Base-by-base conservation (phyloP, 108 stramenopile species). In the Pseudonitzschia delicatissima region DNA sequence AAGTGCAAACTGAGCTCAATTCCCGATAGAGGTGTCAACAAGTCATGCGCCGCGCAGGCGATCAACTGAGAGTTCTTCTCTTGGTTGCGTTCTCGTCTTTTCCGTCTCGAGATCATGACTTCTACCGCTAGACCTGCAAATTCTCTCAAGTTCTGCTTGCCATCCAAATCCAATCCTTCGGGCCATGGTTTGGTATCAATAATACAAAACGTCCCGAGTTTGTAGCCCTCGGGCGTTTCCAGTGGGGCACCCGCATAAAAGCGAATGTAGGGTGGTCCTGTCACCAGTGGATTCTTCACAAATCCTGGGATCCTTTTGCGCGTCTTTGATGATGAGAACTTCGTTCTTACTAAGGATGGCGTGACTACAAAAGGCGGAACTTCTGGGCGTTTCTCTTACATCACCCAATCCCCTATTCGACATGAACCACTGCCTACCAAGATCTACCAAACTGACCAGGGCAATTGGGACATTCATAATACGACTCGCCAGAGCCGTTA, bases 161-260 rank as follows among this genome's bases (percentile, higher is more conserved):
- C 82, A 15, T 66, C 72, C 4, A 80, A 49, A 36, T 58, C 74
- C 20, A 91, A 62, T 29, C 87, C 87, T 3, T 83, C 45, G 1
- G 82, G 82, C 15, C 80, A 64, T 13, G 84, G 70, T 50, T 88
- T 85, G 58, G 57, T 71, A 67, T 91, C 91, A 61, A 95, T 90
- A 9, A 91, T 74, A 61, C 94, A 95, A 34, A 95, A 78, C 17
- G 91, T 91, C 0, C 94, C 94, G 0, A 92, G 40, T 32, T 85
- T 87, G 48, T 80, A 76, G 12, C 87, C 90, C 63, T 91, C 89
- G 0, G 88, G 87, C 25, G 86, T 68, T 37, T 71, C 64, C 35
- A 95, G 81, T 12, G 91, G 85, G 11, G 82, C 67, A 31, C 94
- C 94, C 0, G 91, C 94, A 62, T 95, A 92, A 65, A 95, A 92